Evolutionary conservation across 306 rosid species (phyloP).

Genomic region (Arachis stenosperma): DNA sequence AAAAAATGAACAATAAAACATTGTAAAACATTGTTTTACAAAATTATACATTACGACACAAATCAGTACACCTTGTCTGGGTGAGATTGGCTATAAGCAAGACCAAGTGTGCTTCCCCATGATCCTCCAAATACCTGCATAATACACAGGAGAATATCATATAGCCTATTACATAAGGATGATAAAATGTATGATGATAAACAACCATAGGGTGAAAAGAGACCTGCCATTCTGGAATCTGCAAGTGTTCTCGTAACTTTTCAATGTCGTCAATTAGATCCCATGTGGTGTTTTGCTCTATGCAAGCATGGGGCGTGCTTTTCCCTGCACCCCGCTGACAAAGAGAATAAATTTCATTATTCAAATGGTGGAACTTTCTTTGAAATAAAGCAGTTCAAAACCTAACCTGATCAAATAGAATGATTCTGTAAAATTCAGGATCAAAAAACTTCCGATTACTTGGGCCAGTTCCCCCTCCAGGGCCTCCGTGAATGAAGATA

Average conservation of each 20-base stretch:
- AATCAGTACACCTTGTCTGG: slow-evolving; percentile 73
- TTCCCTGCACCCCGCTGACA: slow-evolving; percentile 87
- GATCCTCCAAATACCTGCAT: slow-evolving; percentile 94
- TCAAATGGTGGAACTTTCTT: slow-evolving; percentile 19
- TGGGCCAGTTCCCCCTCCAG: slow-evolving; percentile 96
- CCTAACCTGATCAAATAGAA: slow-evolving; percentile 89
- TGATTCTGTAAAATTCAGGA: slow-evolving; percentile 78
- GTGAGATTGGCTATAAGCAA: slow-evolving; percentile 92
- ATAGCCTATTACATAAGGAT: slow-evolving; percentile 23
- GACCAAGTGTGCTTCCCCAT: slow-evolving; percentile 96
- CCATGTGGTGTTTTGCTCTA: slow-evolving; percentile 94
- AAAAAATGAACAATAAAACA: slow-evolving; percentile 20
- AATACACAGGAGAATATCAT: slow-evolving; percentile 35
- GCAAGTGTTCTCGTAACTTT: slow-evolving; percentile 83
- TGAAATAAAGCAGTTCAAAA: slow-evolving; percentile 30
- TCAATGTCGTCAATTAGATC: slow-evolving; percentile 87
- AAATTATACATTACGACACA: slow-evolving; percentile 29
- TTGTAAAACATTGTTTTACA: too few relatives aligned
- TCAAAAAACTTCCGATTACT: slow-evolving; percentile 79
- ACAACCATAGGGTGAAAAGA: slow-evolving; percentile 31
- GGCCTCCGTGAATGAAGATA: slow-evolving; percentile 93
- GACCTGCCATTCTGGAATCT: slow-evolving; percentile 97
- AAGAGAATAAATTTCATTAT: slow-evolving; percentile 34
- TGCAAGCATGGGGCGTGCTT: slow-evolving; percentile 96
- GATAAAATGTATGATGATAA: neutral